These are phyloP conservation scores for Thielaviopsis punctulata DNA, from an alignment of 2,329 filamentous ascomycete species.

Conservation along the genomic window DNA sequence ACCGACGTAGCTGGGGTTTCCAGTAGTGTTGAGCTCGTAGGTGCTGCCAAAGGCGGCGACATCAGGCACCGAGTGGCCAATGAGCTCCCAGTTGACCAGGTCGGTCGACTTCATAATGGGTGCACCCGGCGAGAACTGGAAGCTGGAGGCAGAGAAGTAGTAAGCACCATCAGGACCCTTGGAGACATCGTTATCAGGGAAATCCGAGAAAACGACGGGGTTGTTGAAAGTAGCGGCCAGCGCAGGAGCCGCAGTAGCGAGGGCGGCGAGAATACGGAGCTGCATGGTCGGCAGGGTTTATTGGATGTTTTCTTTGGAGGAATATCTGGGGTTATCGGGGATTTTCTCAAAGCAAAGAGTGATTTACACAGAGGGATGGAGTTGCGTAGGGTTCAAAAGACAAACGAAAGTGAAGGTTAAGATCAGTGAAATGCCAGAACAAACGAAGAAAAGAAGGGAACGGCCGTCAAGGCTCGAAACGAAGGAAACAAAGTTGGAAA, in stretches of 20 bases:
- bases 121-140: constrained; percentile 39
- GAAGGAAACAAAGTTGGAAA: neutral
- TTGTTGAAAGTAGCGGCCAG: constrained; percentile 23
- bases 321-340: too few species aligned
- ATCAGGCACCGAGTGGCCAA: constrained; percentile 27
- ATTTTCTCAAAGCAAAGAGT: too few species aligned
- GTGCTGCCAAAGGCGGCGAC: constrained; percentile 24
- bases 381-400: too few species aligned
- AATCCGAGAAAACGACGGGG: constrained; percentile 37
- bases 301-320: too few species aligned
- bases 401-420: too few species aligned
- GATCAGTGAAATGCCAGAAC: too few species aligned
- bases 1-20: constrained; percentile 29
- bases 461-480: neutral
- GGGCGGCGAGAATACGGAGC: neutral
- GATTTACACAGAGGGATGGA: too few species aligned
- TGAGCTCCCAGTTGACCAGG: constrained; percentile 32
- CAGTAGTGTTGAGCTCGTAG: constrained; percentile 27
- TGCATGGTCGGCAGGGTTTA: neutral
- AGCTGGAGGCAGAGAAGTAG: constrained; percentile 38
- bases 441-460: neutral
- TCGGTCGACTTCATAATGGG: constrained; percentile 38
- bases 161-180: constrained; percentile 31
- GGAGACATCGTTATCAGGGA: constrained; percentile 37
- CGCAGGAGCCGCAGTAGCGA: neutral